phyloP scores from a whole-genome alignment of 2,329 filamentous ascomycete genomes.

The Aspergillus fijiensis region DNA sequence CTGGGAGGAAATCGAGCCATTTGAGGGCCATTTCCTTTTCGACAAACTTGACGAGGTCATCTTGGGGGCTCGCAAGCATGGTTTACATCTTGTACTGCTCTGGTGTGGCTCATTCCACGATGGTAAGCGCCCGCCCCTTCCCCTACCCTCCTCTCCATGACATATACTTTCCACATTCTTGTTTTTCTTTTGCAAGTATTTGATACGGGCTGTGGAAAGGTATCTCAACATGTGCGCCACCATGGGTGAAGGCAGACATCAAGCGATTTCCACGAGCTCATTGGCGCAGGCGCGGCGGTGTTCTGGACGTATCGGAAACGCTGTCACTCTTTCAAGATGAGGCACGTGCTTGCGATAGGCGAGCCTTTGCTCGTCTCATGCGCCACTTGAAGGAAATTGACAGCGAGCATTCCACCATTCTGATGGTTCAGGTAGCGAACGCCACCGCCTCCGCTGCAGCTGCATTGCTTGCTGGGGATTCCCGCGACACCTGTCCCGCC shows the following conservation, averaged over 20 bases:
- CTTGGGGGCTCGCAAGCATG: slow-evolving; percentile 22
- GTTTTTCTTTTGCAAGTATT: not conserved
- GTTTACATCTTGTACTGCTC: slow-evolving; percentile 43
- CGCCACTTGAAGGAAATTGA: slow-evolving; percentile 47
- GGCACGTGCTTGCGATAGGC: slow-evolving; percentile 37
- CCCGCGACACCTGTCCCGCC: slow-evolving; percentile 39
- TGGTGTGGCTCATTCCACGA: slow-evolving; percentile 55
- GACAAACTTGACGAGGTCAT: slow-evolving; percentile 36
- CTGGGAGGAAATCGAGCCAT: slow-evolving; percentile 51
- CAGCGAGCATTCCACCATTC: slow-evolving; percentile 47
- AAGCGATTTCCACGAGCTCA: slow-evolving; percentile 1
- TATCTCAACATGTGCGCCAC: slow-evolving; percentile 37
- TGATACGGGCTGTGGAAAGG: not conserved
- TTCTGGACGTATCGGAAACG: slow-evolving; percentile 22
- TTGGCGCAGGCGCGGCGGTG: too few species aligned
- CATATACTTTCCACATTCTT: too few species aligned
- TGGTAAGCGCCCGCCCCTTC: slow-evolving; percentile 24
- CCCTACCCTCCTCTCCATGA: too few species aligned
- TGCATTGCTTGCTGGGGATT: slow-evolving; percentile 52
- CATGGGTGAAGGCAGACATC: slow-evolving; percentile 38
- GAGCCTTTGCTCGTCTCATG: slow-evolving; percentile 43
- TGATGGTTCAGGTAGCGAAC: slow-evolving; percentile 61
- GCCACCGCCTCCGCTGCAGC: slow-evolving; percentile 32
- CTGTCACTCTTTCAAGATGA: slow-evolving; percentile 41
- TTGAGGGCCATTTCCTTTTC: slow-evolving; percentile 47